Percentiles rank a stretch among this genome's conserved stretches.
phyloP scores from a whole-genome alignment of 2,329 filamentous ascomycete species.

The Claviceps lovelessii region DNA sequence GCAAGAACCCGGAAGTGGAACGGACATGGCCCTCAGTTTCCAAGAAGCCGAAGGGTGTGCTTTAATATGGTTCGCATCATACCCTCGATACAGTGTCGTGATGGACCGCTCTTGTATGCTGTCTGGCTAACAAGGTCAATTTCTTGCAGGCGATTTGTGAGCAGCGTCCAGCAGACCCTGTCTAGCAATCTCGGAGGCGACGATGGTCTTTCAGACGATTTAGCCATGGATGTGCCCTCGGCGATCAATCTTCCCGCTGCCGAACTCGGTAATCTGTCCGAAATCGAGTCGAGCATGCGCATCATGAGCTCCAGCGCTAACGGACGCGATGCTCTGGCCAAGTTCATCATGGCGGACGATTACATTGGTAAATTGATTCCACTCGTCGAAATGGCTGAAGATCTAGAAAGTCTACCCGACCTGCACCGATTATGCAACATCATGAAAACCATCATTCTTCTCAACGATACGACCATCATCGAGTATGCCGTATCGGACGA shows the following conservation, averaged over 20 bases:
- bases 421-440: slow-evolving; percentile 91
- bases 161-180: slow-evolving; percentile 66
- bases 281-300: slow-evolving; percentile 76
- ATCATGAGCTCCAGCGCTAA: slow-evolving; percentile 57
- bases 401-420: slow-evolving; percentile 74
- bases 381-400: slow-evolving; percentile 76
- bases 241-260: slow-evolving; percentile 63
- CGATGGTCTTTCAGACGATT: slow-evolving; percentile 77
- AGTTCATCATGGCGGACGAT: slow-evolving; percentile 71
- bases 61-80: slow-evolving; percentile 59
- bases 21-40: slow-evolving; percentile 96
- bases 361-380: slow-evolving; percentile 81
- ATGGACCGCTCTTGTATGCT: neutral
- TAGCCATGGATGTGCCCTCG: slow-evolving; percentile 57
- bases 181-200: slow-evolving; percentile 40
- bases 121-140: neutral
- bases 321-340: slow-evolving; percentile 74
- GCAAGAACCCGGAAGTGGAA: slow-evolving; percentile 71
- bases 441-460: slow-evolving; percentile 87
- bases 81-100: slow-evolving; percentile 2
- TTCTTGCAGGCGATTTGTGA: slow-evolving; percentile 68
- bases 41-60: slow-evolving; percentile 93
- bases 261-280: slow-evolving; percentile 65
- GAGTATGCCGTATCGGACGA: slow-evolving; percentile 86
- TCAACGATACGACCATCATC: slow-evolving; percentile 91